Evolutionary conservation across 2,329 filamentous ascomycete species (phyloP).

Genomic region (Talaromyces marneffei): DNA sequence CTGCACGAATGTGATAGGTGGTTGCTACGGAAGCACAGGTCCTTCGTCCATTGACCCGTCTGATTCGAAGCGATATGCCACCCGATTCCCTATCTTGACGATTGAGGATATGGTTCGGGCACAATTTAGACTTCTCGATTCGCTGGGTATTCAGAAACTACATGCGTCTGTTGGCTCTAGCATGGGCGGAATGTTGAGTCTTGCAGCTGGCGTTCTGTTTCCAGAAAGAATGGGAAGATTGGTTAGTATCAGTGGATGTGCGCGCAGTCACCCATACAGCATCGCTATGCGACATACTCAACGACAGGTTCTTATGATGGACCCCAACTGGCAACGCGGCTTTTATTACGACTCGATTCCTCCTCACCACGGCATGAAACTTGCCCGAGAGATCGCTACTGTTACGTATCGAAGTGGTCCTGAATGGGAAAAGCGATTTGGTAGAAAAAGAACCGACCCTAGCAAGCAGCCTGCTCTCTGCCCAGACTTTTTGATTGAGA

Average conservation of each 20-base stretch:
- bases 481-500: constrained; percentile 95
- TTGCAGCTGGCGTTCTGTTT: constrained; percentile 79
- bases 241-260: constrained; percentile 87
- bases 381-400: constrained; percentile 93
- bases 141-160: constrained; percentile 67
- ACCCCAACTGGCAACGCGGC: constrained; percentile 91
- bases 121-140: constrained; percentile 83
- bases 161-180: constrained; percentile 92
- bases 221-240: constrained; percentile 75
- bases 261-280: constrained; percentile 90
- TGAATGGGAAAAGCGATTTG: constrained; percentile 96
- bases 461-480: constrained; percentile 87
- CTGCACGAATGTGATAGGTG: constrained; percentile 93
- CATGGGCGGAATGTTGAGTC: constrained; percentile 97
- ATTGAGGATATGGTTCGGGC: constrained; percentile 97
- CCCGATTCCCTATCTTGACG: constrained; percentile 89
- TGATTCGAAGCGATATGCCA: constrained; percentile 83
- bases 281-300: constrained; percentile 98
- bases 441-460: constrained; percentile 76
- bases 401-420: constrained; percentile 95
- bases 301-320: constrained; percentile 97
- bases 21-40: constrained; percentile 92
- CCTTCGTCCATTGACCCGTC: constrained; percentile 82
- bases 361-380: constrained; percentile 94
- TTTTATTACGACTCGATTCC: constrained; percentile 88